These are phyloP conservation scores for Planoprotostelium fungivorum DNA, from an alignment of 78 protist species.

Conservation along the genomic window DNA sequence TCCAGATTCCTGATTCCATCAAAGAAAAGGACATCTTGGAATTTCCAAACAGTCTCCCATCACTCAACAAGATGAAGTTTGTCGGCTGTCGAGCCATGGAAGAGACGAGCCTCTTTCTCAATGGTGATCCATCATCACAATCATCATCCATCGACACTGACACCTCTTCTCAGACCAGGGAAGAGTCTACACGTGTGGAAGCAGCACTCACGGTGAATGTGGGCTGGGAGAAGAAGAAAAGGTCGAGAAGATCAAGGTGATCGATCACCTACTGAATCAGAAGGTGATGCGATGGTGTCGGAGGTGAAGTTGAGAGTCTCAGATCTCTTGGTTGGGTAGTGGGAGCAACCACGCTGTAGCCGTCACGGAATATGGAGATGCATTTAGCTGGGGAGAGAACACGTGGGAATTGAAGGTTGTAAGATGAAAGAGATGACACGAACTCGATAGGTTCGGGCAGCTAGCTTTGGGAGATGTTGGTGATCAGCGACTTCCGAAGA, in stretches of 20 bases:
- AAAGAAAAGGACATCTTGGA: neutral
- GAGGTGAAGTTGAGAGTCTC: neutral
- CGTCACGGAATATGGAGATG: neutral
- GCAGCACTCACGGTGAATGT: neutral
- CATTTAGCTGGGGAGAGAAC: neutral
- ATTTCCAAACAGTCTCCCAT: neutral
- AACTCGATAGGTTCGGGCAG: neutral
- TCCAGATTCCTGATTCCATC: neutral
- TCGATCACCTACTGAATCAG: neutral
- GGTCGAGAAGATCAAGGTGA: neutral
- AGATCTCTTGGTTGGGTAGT: neutral
- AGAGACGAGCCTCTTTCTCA: neutral
- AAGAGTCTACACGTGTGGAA: neutral
- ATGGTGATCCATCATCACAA: neutral
- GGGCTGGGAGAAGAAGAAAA: neutral
- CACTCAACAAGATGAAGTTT: neutral
- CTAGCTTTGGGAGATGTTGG: neutral
- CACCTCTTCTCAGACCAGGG: neutral
- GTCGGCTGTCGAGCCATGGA: neutral
- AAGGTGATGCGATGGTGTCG: neutral
- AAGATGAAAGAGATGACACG: neutral
- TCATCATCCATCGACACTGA: neutral
- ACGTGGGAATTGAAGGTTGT: neutral
- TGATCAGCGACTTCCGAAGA: neutral
- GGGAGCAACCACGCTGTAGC: neutral